Evolutionary conservation across 2,329 filamentous ascomycete genomes (phyloP), one percentile per base, ranked within the genome.

Genomic region (Thermoascus crustaceus): DNA sequence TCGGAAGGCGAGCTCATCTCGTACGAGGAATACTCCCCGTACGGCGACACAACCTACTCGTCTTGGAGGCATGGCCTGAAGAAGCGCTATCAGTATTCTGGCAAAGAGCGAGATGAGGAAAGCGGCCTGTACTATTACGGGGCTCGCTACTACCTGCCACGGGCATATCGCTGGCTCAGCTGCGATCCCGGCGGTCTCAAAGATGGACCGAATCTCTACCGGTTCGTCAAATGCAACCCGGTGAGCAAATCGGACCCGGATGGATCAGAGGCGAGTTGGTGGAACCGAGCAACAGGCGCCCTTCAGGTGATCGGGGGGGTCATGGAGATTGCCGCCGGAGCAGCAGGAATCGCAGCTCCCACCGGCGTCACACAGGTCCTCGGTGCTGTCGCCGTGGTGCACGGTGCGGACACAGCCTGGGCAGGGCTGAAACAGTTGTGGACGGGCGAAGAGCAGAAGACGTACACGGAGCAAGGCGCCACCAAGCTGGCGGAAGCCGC

Each of bases 1-100:
- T 39, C 49, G 5, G 10, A 46, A 1, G 50, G 21, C 10, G 30
- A 45, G 4, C 19, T 58, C 11, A 30, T 58, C 4, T 52, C 52
- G 3, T 55, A 52, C 30, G 52, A 58, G 27, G 57, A 60, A 38
- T 58, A 54, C 34, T 41, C 39, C 2, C 49, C 57, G 4, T 60
- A 42, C 34, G 57, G 56, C 1, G 18, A n/a, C 10, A 41, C 48
- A 4, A 32, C 45, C 2, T 51, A 44, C 34, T 29, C 20, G 9
- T 34, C 38, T 0, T 8, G 23, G 1, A 20, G 27, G 4, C 31
- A 18, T 8, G 22, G 41, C 7, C 32, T 3, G 42, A 46, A 13
- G 38, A 44, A 1, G 44, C 50, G 1, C 45, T 58, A 54, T 36
- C 43, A 52, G 0, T 57, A 43, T 34, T 19, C 45, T 2, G 35